These are phyloP conservation scores for Annona cherimola DNA, from an alignment of 164 flowering plant species.

Conservation along the genomic window DNA sequence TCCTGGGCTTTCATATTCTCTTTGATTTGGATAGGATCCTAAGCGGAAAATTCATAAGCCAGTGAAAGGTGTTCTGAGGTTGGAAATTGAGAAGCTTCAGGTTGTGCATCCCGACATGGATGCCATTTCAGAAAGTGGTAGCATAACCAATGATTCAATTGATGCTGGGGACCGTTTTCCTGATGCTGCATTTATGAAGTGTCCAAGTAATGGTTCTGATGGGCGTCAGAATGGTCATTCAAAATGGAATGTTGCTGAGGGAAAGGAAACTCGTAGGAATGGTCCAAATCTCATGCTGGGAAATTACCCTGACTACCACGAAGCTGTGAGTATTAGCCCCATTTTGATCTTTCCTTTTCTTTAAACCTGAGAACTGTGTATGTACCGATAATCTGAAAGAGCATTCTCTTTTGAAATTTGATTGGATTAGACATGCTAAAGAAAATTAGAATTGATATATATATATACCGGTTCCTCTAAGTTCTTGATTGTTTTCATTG, in stretches of 20 bases:
- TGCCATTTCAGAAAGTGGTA: slow-evolving; percentile 66
- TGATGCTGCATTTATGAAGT: slow-evolving; percentile 44
- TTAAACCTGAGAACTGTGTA: background rate
- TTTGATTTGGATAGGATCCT: slow-evolving; percentile 61
- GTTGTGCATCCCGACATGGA: slow-evolving; percentile 45
- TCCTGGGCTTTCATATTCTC: background rate
- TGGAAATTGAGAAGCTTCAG: slow-evolving; percentile 86
- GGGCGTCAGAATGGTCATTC: slow-evolving; percentile 42
- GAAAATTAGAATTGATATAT: background rate
- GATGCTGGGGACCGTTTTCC: slow-evolving; percentile 46
- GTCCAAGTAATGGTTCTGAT: slow-evolving; percentile 53
- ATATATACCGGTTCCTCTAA: background rate
- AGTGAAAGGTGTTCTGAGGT: slow-evolving; percentile 71
- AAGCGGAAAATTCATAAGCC: slow-evolving; percentile 95
- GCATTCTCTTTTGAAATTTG: background rate
- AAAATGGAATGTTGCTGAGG: slow-evolving; percentile 37
- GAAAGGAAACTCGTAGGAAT: slow-evolving; percentile 46
- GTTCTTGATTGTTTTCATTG: slow-evolving; percentile 15
- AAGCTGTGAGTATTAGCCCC: slow-evolving; percentile 58
- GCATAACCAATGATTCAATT: slow-evolving; percentile 55
- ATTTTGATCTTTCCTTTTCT: background rate
- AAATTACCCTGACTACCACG: slow-evolving; percentile 36
- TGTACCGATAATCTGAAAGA: too few species aligned
- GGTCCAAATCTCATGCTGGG: slow-evolving; percentile 33
- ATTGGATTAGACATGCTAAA: background rate